Conservation (phyloP, 371 early-diverging fungal species). For the Cokeromyces recurvatus region DNA sequence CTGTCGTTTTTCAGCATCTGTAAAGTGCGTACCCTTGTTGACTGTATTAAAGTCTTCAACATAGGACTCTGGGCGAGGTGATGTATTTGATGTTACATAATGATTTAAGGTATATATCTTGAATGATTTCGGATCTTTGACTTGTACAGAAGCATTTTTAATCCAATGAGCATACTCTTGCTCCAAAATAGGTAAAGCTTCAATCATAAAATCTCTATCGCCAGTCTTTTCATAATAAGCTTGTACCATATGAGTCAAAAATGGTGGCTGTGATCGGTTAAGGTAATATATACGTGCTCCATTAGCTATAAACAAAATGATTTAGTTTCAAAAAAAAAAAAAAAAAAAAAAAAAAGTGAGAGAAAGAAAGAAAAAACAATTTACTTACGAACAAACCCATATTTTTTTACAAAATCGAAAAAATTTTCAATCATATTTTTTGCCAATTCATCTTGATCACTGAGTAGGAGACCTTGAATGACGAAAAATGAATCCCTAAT, state of each 20-base stretch:
- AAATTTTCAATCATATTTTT: conserved; percentile 68
- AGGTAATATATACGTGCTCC: conserved; percentile 85
- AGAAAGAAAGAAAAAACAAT: neutral
- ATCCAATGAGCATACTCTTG: conserved; percentile 73
- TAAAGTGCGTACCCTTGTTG: conserved; percentile 28
- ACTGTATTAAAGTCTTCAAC: conserved; percentile 63
- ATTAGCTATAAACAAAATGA: conserved; percentile 52
- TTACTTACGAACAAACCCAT: conserved; percentile 76
- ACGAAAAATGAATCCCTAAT: conserved; percentile 79
- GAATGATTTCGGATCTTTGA: conserved; percentile 16
- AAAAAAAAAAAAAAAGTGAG: neutral
- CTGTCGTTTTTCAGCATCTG: conserved; percentile 16
- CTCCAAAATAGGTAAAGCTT: conserved; percentile 52
- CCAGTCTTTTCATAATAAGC: conserved; percentile 52
- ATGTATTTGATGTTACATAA: conserved; percentile 50
- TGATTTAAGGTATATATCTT: conserved; percentile 40
- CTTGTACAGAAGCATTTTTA: conserved; percentile 44
- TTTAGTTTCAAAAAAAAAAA: neutral
- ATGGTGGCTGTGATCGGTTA: conserved; percentile 87
- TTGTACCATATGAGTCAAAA: conserved; percentile 71
- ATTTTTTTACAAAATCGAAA: conserved; percentile 59
- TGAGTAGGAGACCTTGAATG: conserved; percentile 70
- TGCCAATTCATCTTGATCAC: conserved; percentile 56
- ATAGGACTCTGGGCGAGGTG: conserved; percentile 82
- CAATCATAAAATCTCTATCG: conserved; percentile 44